These are phyloP conservation scores for Pythium dissotocum DNA, from an alignment of 352 stramenopile species.

Conservation along the genomic window DNA sequence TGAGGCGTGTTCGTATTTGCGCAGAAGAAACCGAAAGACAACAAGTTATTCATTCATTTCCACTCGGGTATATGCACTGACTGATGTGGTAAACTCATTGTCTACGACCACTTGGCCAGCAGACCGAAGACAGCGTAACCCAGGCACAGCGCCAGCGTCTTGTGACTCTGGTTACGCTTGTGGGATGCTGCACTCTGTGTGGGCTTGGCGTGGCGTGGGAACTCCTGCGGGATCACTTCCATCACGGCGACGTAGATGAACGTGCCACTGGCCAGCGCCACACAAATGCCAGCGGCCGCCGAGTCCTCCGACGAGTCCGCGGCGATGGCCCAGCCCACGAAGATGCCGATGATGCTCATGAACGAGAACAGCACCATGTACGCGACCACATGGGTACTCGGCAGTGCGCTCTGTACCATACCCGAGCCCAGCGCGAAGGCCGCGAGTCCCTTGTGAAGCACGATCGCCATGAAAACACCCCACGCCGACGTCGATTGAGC, in stretches of 20 bases:
- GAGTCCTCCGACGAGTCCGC: constrained; percentile 43
- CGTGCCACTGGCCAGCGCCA: constrained; percentile 73
- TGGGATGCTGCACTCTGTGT: constrained; percentile 24
- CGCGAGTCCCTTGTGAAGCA: constrained; percentile 79
- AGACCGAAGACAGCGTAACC: constrained; percentile 78
- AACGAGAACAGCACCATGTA: constrained; percentile 61
- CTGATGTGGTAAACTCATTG: neutral
- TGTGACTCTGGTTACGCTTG: constrained; percentile 29
- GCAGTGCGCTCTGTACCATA: constrained; percentile 63
- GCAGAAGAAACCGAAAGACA: constrained; percentile 16
- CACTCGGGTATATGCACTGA: neutral
- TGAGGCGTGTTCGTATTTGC: constrained; percentile 25
- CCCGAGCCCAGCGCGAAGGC: constrained; percentile 72
- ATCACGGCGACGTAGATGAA: constrained; percentile 89
- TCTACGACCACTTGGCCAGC: constrained; percentile 76
- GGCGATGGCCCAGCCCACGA: constrained; percentile 47
- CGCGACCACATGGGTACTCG: constrained; percentile 37
- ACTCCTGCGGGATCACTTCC: constrained; percentile 85
- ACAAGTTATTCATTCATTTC: constrained; percentile 12
- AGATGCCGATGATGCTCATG: constrained; percentile 57
- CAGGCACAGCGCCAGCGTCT: constrained; percentile 55
- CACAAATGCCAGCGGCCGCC: constrained; percentile 47
- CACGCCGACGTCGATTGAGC: constrained; percentile 68
- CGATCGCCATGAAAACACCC: constrained; percentile 76
- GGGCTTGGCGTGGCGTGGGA: constrained; percentile 43